These are phyloP conservation scores for Durotheca rogersii DNA, from an alignment of 495 filamentous ascomycete genomes.

Conservation along the genomic window DNA sequence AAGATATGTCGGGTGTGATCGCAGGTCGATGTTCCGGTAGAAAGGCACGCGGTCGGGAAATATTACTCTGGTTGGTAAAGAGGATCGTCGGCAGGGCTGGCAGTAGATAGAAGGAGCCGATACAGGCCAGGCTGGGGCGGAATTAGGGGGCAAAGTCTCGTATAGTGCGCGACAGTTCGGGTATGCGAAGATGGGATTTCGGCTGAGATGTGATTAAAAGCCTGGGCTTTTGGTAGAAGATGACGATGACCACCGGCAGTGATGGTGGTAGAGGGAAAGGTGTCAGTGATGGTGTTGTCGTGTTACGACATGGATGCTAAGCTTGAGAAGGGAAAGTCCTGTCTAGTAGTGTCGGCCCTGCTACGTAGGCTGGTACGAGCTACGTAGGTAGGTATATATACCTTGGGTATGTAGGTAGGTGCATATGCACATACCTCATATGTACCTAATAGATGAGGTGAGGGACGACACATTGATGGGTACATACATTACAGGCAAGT, in stretches of 20 bases:
- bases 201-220: constrained; percentile 21
- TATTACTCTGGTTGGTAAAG: constrained; percentile 29
- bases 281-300: constrained; percentile 20
- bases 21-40: constrained; percentile 11
- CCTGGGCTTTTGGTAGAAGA: constrained; percentile 4
- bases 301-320: constrained; percentile 28
- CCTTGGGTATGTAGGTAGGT: too few relatives aligned
- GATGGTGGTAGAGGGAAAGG: neutral
- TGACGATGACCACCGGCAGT: neutral
- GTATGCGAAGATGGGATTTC: constrained; percentile 27
- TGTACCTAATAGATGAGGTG: too few relatives aligned
- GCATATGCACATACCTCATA: neutral
- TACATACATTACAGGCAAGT: too few relatives aligned
- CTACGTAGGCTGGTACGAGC: constrained; percentile 1
- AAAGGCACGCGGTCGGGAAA: constrained; percentile 5
- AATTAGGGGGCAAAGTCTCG: constrained; percentile 3
- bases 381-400: too few relatives aligned
- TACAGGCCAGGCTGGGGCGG: neutral
- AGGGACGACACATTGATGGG: too few relatives aligned
- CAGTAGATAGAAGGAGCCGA: constrained; percentile 3
- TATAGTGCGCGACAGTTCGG: constrained; percentile 7
- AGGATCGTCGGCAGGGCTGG: constrained; percentile 2
- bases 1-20: constrained; percentile 12
- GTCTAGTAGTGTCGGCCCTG: too few relatives aligned
- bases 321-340: too few relatives aligned